Conservation (phyloP, 768 basidiomycete species). For the Mycena pura region DNA sequence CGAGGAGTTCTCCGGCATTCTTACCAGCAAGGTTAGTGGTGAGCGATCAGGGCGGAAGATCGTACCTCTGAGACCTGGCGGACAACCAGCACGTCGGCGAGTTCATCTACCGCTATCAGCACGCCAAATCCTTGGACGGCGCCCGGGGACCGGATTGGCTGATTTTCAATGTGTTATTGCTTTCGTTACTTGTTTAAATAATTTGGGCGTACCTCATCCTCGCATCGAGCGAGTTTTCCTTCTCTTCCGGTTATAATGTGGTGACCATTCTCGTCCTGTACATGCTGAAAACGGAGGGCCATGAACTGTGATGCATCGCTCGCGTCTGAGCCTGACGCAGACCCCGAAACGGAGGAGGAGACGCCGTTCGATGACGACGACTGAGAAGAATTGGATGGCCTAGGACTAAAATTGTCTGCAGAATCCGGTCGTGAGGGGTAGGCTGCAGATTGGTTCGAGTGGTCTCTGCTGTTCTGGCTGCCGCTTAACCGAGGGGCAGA, state of each 20-base stretch:
- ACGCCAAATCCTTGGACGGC: constrained; percentile 88
- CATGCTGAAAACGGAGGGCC: constrained; percentile 71
- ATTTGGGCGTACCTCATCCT: constrained; percentile 66
- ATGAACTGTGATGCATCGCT: constrained; percentile 44
- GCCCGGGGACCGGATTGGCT: constrained; percentile 85
- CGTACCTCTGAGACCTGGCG: constrained; percentile 82
- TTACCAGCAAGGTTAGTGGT: constrained; percentile 33
- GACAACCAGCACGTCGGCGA: constrained; percentile 63
- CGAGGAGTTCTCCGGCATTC: constrained; percentile 80
- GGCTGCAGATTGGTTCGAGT: not conserved
- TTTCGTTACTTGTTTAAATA: not conserved
- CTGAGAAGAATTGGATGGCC: constrained; percentile 1
- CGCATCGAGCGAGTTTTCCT: constrained; percentile 68
- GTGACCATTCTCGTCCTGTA: constrained; percentile 67
- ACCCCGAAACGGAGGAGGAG: constrained; percentile 19
- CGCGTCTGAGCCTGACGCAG: constrained; percentile 27
- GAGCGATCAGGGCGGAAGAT: not conserved
- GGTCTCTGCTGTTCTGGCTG: constrained; percentile 3
- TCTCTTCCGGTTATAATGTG: constrained; percentile 76
- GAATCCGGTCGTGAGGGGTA: not conserved
- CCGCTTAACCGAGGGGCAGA: constrained; percentile 1
- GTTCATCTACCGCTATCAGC: constrained; percentile 71
- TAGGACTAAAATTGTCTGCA: not conserved
- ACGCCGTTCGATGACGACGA: constrained; percentile 26
- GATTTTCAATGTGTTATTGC: not conserved